A percentile compares a stretch with the other conserved stretches of the same genome.
Evolutionary conservation across 169 alveolate genomes (phyloP).

Genomic region (Besnoitia besnoiti): DNA sequence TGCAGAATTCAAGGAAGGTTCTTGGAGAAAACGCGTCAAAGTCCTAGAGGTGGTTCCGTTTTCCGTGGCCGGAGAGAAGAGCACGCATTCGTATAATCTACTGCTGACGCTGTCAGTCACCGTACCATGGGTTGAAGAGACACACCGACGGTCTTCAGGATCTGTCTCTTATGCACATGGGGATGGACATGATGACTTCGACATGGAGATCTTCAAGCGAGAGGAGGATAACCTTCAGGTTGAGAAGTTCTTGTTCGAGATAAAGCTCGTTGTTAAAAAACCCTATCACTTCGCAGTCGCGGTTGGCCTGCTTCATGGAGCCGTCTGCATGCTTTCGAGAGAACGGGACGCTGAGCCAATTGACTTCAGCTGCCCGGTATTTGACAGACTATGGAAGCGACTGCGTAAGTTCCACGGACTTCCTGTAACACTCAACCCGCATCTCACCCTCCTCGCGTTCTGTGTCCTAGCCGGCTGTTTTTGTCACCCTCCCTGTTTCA

Average conservation of each 20-base stretch:
- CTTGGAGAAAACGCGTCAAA: not conserved
- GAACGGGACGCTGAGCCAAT: not conserved
- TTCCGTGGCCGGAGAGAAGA: not conserved
- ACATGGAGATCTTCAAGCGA: slow-evolving; percentile 29
- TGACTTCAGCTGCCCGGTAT: not conserved
- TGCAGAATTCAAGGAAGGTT: slow-evolving; percentile 8
- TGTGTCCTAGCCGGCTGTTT: no score
- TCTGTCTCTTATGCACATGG: not conserved
- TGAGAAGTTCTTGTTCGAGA: slow-evolving; percentile 10
- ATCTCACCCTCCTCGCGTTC: no score
- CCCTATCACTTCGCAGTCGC: slow-evolving; percentile 8
- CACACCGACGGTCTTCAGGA: not conserved
- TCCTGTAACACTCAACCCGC: no score
- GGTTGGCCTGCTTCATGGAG: not conserved
- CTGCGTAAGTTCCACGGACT: not conserved
- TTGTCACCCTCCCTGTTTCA: no score
- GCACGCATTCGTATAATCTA: not conserved
- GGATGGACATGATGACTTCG: not conserved
- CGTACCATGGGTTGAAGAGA: not conserved
- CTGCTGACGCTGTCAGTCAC: slow-evolving; percentile 11
- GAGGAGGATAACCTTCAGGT: slow-evolving; percentile 20
- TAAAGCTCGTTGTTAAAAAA: not conserved
- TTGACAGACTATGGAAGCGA: not conserved
- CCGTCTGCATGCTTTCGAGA: not conserved
- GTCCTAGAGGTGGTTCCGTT: not conserved